phyloP scores from a whole-genome alignment of 1,284 basidiomycete species.

The Apiotrichum siamense region DNA sequence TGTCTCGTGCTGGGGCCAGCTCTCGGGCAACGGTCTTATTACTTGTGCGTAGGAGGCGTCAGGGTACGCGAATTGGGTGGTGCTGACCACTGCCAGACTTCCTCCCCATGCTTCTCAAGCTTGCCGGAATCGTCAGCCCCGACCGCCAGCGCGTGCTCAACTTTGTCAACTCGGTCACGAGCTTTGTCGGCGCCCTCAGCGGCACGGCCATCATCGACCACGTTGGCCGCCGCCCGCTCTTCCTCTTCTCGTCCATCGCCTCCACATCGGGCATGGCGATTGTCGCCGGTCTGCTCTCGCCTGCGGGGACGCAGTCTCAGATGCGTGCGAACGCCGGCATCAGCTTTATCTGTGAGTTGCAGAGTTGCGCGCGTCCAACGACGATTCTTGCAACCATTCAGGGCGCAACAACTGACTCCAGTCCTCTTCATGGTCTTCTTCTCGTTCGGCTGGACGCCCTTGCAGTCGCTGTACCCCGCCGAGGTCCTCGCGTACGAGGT shows the following conservation, averaged over 20 bases:
- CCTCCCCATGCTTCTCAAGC: conserved; percentile 25
- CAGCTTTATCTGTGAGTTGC: conserved; percentile 20
- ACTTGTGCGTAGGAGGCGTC: no score
- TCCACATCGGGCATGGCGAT: conserved; percentile 27
- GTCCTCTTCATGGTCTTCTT: conserved; percentile 20
- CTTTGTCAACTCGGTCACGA: conserved; percentile 30
- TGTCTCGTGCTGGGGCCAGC: conserved; percentile 27
- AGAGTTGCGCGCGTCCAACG: no score
- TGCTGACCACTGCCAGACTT: no score
- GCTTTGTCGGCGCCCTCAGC: conserved; percentile 25
- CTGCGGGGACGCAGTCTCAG: conserved; percentile 16
- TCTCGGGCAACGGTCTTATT: conserved; percentile 32
- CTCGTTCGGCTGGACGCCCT: conserved; percentile 56
- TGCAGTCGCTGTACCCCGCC: conserved; percentile 56
- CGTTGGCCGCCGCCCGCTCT: conserved; percentile 27
- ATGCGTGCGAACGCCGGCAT: conserved; percentile 31
- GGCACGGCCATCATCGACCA: conserved; percentile 26
- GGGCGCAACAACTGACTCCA: background rate
- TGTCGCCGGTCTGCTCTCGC: conserved; percentile 26
- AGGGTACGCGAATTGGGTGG: no score
- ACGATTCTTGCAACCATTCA: no score
- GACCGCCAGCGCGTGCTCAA: conserved; percentile 28
- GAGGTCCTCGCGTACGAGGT: conserved; percentile 54
- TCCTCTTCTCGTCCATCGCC: conserved; percentile 22
- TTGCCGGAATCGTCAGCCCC: conserved; percentile 23